phyloP scores from a whole-genome alignment of 176 grass and related monocot genomes.

The Eleusine indica region DNA sequence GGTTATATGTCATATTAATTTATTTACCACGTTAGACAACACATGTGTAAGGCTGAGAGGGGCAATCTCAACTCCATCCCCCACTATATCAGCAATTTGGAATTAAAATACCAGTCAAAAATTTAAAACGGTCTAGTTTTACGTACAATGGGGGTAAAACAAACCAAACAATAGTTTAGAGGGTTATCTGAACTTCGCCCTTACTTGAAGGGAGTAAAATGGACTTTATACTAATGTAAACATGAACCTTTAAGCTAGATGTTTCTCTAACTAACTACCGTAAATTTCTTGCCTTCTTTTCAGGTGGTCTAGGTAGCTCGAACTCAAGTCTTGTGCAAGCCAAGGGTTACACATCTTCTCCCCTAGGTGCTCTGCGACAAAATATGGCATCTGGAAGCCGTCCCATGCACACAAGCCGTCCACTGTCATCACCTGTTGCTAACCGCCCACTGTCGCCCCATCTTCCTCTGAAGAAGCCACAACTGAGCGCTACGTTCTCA shows the following conservation, averaged over 20 bases:
- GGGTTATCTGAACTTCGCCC: no score
- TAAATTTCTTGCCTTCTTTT: constrained; percentile 17
- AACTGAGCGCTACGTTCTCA: constrained; percentile 68
- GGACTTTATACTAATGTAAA: not conserved
- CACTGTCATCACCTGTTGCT: constrained; percentile 42
- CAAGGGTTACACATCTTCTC: constrained; percentile 29
- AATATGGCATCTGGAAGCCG: constrained; percentile 35
- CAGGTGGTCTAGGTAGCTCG: constrained; percentile 44
- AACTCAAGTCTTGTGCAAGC: constrained; percentile 42
- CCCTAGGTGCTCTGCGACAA: constrained; percentile 24
- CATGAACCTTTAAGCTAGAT: not conserved
- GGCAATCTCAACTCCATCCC: no score
- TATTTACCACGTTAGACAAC: no score
- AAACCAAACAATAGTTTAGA: no score
- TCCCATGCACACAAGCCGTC: constrained; percentile 49
- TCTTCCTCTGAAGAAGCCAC: constrained; percentile 85
- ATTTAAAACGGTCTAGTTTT: no score
- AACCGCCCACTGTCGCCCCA: constrained; percentile 83
- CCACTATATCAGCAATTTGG: no score
- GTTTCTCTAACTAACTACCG: not conserved
- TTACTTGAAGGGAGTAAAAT: no score
- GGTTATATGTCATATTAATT: no score
- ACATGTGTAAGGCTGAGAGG: no score
- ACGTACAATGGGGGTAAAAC: no score
- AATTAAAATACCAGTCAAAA: no score